These are phyloP conservation scores for Spizellomyces punctatus DNA, from an alignment of 192 early-diverging fungal species.

Conservation along the genomic window DNA sequence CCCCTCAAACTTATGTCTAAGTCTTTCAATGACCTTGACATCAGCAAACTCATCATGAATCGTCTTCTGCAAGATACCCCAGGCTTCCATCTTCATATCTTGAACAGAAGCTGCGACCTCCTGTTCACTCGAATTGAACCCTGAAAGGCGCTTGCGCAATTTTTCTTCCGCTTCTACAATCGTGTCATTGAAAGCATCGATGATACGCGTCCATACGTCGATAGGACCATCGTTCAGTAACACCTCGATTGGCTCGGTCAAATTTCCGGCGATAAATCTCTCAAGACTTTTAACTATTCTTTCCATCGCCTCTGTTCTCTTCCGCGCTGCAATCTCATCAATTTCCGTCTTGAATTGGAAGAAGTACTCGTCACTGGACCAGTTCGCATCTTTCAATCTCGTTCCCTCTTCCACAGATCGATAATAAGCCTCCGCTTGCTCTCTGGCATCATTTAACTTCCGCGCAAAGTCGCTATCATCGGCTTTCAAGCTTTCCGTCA, in stretches of 20 bases:
- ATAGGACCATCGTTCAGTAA: slow-evolving; percentile 66
- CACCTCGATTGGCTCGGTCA: slow-evolving; percentile 73
- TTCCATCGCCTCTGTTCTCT: slow-evolving; percentile 68
- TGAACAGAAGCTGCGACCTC: slow-evolving; percentile 56
- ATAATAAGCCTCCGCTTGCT: slow-evolving; percentile 48
- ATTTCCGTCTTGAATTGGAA: slow-evolving; percentile 66
- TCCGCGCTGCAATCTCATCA: slow-evolving; percentile 55
- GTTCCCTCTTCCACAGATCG: slow-evolving; percentile 53
- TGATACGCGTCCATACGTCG: slow-evolving; percentile 74
- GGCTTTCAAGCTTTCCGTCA: slow-evolving; percentile 58
- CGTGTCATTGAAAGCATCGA: slow-evolving; percentile 60
- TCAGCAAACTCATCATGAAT: slow-evolving; percentile 84
- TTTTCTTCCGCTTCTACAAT: slow-evolving; percentile 55
- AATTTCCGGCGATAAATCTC: slow-evolving; percentile 37
- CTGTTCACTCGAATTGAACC: slow-evolving; percentile 40
- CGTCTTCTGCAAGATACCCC: slow-evolving; percentile 72
- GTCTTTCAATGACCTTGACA: slow-evolving; percentile 77
- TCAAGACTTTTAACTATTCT: slow-evolving; percentile 57
- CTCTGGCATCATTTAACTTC: slow-evolving; percentile 49
- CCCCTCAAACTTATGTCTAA: slow-evolving; percentile 76
- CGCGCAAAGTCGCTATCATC: slow-evolving; percentile 64
- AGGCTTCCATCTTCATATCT: slow-evolving; percentile 67
- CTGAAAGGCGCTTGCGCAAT: slow-evolving; percentile 32
- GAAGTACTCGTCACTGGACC: slow-evolving; percentile 65
- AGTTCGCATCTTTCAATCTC: slow-evolving; percentile 68